Percentiles rank a stretch among this genome's conserved stretches.
Evolutionary conservation across 1,139 yeast genomes (phyloP).

Genomic region (Suhomyces taliae): DNA sequence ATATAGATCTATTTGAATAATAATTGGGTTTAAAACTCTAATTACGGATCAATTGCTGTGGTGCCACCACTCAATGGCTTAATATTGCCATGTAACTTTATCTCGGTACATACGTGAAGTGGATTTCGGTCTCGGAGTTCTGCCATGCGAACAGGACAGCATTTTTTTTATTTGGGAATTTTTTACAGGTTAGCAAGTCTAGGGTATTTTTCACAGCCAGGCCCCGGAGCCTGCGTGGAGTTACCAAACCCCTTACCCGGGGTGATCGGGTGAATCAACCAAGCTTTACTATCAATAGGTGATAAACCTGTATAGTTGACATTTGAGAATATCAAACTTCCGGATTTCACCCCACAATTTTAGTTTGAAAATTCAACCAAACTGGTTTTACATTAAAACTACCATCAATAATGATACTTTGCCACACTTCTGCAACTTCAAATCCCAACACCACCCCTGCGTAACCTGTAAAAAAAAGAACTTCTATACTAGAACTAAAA

Average conservation of each 20-base stretch:
- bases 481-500: too few relatives aligned
- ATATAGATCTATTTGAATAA: too few relatives aligned
- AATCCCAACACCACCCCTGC: background rate
- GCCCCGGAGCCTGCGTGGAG: constrained; percentile 6
- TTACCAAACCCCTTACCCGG: background rate
- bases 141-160: constrained; percentile 13
- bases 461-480: background rate
- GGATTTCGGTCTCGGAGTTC: constrained; percentile 24
- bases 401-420: too few relatives aligned
- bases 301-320: too few relatives aligned
- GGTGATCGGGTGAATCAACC: background rate
- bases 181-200: constrained; percentile 5
- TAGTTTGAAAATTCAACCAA: too few relatives aligned
- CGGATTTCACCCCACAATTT: too few relatives aligned
- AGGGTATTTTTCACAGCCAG: constrained; percentile 3
- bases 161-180: background rate
- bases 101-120: background rate
- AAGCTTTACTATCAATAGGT: background rate
- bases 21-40: too few relatives aligned
- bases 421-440: background rate
- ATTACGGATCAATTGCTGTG: background rate
- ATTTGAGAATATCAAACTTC: too few relatives aligned
- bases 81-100: background rate
- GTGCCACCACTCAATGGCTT: background rate
- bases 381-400: too few relatives aligned